A percentile compares a stretch with the other conserved stretches of the same genome.
Evolutionary conservation across 2,329 filamentous ascomycete genomes (phyloP).

Genomic region (Alternaria sp.): DNA sequence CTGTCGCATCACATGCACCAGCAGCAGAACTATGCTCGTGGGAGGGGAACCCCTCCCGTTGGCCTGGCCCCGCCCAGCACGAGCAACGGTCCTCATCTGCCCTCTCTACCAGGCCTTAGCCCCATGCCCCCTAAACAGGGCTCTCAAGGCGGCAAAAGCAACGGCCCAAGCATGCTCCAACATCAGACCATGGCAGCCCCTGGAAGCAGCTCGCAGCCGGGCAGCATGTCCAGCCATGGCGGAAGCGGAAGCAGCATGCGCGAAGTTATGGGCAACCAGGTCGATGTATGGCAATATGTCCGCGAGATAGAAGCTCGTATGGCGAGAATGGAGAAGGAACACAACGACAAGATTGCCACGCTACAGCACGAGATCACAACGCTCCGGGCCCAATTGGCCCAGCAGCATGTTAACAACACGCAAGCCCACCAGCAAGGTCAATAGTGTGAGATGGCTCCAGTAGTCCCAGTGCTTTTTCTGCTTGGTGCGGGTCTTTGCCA

Average conservation of each 20-base stretch:
- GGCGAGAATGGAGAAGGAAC: constrained; percentile 57
- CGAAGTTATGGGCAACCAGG: constrained; percentile 68
- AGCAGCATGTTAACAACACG: constrained; percentile 42
- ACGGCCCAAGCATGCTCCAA: constrained; percentile 52
- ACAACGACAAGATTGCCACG: constrained; percentile 54
- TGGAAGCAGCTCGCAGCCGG: constrained; percentile 58
- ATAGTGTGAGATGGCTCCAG: constrained; percentile 1
- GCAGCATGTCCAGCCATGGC: constrained; percentile 62
- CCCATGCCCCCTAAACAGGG: constrained; percentile 44
- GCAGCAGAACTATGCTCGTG: constrained; percentile 67
- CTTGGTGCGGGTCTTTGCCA: not conserved
- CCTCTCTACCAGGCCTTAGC: constrained; percentile 53
- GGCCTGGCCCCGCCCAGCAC: constrained; percentile 52
- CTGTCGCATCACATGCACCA: constrained; percentile 71
- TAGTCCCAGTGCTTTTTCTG: constrained; percentile 3
- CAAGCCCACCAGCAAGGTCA: constrained; percentile 29
- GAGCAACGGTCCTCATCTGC: constrained; percentile 54
- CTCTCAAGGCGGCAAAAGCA: constrained; percentile 43
- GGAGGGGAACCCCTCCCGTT: constrained; percentile 63
- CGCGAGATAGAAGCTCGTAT: constrained; percentile 70
- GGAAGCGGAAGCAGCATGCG: constrained; percentile 68
- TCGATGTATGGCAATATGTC: constrained; percentile 75
- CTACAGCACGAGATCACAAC: constrained; percentile 56
- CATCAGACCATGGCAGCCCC: constrained; percentile 49
- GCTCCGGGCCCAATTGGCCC: constrained; percentile 48